phyloP scores from a whole-genome alignment of 257 asterid genomes.

The Voacanga thouarsii region DNA sequence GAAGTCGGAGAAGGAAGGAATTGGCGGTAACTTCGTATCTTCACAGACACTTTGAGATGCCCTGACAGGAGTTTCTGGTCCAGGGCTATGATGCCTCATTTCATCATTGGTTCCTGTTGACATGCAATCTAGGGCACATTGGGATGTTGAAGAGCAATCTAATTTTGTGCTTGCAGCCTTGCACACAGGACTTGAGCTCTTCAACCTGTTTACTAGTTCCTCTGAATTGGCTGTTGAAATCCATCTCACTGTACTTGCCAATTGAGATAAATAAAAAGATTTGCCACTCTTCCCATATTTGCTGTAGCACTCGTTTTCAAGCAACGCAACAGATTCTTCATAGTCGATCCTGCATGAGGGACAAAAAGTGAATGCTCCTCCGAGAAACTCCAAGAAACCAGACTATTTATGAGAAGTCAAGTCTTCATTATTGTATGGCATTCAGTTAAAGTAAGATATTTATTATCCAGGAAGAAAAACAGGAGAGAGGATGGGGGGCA shows the following conservation, averaged over 20 bases:
- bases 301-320: slow-evolving; percentile 68
- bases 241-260: slow-evolving; percentile 81
- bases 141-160: slow-evolving; percentile 33
- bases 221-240: slow-evolving; percentile 56
- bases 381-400: neutral
- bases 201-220: slow-evolving; percentile 50
- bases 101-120: slow-evolving; percentile 23
- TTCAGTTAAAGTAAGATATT: neutral
- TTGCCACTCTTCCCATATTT: slow-evolving; percentile 73
- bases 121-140: slow-evolving; percentile 20
- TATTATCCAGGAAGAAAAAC: neutral
- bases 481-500: slow-evolving; percentile 1
- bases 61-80: slow-evolving; percentile 22
- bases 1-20: slow-evolving; percentile 77
- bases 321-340: slow-evolving; percentile 42
- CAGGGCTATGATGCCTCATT: slow-evolving; percentile 17
- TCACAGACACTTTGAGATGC: slow-evolving; percentile 20
- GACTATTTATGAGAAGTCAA: neutral
- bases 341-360: slow-evolving; percentile 49
- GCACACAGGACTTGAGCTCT: slow-evolving; percentile 19
- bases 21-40: slow-evolving; percentile 44
- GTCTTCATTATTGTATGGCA: neutral
- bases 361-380: neutral
- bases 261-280: slow-evolving; percentile 75
- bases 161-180: slow-evolving; percentile 27